Percentiles rank a stretch among this genome's conserved stretches.
Conservation (phyloP, 2,329 filamentous ascomycete genomes). For the Fragosphaeria purpurea region DNA sequence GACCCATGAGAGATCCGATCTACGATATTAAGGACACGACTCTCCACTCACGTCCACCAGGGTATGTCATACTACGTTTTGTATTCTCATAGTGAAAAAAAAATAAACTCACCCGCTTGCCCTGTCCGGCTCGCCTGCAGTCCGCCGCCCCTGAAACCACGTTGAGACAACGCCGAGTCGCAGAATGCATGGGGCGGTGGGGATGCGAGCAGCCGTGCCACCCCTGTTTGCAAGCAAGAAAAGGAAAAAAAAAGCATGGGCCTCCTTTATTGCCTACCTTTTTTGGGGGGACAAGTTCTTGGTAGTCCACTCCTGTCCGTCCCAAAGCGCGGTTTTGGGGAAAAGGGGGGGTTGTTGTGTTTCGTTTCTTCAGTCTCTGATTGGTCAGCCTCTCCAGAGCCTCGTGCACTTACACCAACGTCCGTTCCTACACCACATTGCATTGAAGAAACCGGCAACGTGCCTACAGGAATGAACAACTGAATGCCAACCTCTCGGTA, state of each 20-base stretch:
- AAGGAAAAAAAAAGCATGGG: constrained; percentile 9
- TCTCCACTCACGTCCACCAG: too few species aligned
- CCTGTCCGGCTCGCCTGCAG: constrained; percentile 7
- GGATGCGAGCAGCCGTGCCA: constrained; percentile 1
- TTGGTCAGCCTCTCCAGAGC: constrained; percentile 4
- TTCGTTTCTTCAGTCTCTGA: constrained; percentile 6
- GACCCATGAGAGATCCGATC: too few species aligned
- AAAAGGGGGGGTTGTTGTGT: not conserved
- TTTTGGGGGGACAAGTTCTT: not conserved
- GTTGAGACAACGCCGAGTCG: constrained; percentile 16
- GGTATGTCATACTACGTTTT: too few species aligned
- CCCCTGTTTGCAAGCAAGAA: constrained; percentile 5
- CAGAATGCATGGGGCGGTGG: constrained; percentile 1
- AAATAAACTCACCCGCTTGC: too few species aligned
- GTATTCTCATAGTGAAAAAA: too few species aligned
- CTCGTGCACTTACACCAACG: constrained; percentile 1
- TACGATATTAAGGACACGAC: too few species aligned
- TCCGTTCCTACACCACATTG: too few species aligned
- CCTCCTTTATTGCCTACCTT: too few species aligned
- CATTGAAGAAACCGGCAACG: too few species aligned
- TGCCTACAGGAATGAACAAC: too few species aligned
- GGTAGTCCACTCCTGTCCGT: not conserved
- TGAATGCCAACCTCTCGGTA: too few species aligned
- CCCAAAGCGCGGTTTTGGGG: not conserved
- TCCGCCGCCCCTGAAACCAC: constrained; percentile 16